These are phyloP conservation scores for Pseudopithomyces chartarum DNA, from an alignment of 2,329 filamentous ascomycete genomes.

Conservation along the genomic window DNA sequence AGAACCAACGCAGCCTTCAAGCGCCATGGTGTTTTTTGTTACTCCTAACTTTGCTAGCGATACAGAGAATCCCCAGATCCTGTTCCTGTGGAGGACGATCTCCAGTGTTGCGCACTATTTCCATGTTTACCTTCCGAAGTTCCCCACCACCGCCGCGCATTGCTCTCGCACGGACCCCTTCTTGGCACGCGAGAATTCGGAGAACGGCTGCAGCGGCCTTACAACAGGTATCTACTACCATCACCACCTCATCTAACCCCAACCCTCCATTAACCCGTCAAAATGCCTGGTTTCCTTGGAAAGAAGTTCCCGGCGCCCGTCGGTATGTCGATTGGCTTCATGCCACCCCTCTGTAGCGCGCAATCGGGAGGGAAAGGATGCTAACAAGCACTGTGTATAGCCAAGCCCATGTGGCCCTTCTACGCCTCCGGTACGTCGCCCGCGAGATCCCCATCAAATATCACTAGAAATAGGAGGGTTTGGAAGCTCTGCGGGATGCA, in stretches of 20 bases:
- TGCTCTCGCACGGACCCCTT: slow-evolving; percentile 9
- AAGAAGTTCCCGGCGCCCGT: slow-evolving; percentile 58
- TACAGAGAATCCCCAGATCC: background rate
- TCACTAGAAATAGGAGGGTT: background rate
- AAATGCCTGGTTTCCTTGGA: slow-evolving; percentile 53
- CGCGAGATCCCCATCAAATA: background rate
- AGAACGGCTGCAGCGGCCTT: slow-evolving; percentile 19
- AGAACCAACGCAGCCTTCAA: slow-evolving; percentile 65
- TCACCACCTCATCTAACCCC: slow-evolving; percentile 35
- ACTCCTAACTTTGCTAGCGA: slow-evolving; percentile 2
- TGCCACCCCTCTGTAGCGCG: background rate
- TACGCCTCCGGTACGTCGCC: slow-evolving; percentile 82
- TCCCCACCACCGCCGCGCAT: background rate
- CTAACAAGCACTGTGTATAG: slow-evolving; percentile 58
- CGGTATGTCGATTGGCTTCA: slow-evolving; percentile 46
- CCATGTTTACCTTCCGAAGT: slow-evolving; percentile 3
- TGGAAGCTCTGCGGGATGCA: background rate
- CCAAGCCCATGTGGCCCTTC: slow-evolving; percentile 90
- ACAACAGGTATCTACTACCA: slow-evolving; percentile 36
- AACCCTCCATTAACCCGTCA: slow-evolving; percentile 37
- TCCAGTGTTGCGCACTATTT: background rate
- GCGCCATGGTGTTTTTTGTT: slow-evolving; percentile 42
- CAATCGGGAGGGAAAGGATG: slow-evolving; percentile 11
- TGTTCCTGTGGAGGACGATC: slow-evolving; percentile 9
- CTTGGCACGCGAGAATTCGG: slow-evolving; percentile 36